Percentiles rank a stretch among this genome's conserved stretches.
Evolutionary conservation across 2,329 filamentous ascomycete species (phyloP).

Genomic region (Coleophoma cylindrospora): DNA sequence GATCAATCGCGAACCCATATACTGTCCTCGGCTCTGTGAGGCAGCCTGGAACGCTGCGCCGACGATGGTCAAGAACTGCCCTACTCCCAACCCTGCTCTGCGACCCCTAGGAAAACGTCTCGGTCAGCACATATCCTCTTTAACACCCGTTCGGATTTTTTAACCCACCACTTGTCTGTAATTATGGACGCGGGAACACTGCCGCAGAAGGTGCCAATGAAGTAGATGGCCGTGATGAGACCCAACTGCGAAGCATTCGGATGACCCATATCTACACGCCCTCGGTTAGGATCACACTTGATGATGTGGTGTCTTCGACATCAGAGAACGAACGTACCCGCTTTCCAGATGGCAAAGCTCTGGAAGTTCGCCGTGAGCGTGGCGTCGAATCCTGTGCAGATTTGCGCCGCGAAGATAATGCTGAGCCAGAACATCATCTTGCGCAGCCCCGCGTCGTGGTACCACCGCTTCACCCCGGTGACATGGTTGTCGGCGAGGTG

Average conservation of each 20-base stretch:
- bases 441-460: background rate
- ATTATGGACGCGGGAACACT: background rate
- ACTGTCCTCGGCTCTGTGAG: background rate
- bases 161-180: background rate
- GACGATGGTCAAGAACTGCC: background rate
- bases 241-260: background rate
- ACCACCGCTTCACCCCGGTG: background rate
- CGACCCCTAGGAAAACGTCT: background rate
- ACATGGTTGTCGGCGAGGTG: background rate
- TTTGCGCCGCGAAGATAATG: background rate
- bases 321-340: too few relatives aligned
- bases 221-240: background rate
- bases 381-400: background rate
- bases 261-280: background rate
- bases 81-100: background rate
- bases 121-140: background rate
- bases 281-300: too few relatives aligned
- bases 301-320: too few relatives aligned
- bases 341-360: background rate
- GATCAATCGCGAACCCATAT: background rate
- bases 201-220: background rate
- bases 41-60: background rate
- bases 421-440: constrained; percentile 1
- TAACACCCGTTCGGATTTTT: too few relatives aligned
- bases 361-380: background rate